Evolutionary conservation across 78 protist species (phyloP), one percentile per base, ranked within the genome.

Genomic region (Corallochytrium limacisporum): DNA sequence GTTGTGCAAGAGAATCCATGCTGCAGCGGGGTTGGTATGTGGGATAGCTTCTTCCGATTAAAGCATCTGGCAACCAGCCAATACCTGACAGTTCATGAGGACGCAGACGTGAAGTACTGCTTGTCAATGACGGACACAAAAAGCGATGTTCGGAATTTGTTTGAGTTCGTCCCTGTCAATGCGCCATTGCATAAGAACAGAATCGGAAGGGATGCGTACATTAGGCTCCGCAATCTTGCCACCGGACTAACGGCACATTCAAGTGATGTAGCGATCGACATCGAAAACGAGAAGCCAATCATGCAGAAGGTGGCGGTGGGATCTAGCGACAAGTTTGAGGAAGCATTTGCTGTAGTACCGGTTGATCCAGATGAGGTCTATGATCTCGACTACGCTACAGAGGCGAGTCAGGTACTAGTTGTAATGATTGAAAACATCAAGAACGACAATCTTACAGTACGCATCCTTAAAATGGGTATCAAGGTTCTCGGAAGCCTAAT

Each of bases 61-160:
- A 42, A 49, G 40, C 78, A 73, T n/a, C 46, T 73, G 24, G 6
- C 69, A 47, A 50, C 78, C 6, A 70, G 68, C 8, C 29, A 61
- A 42, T 73, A 73, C 37, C 35, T 73, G 54, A 28, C 35, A 4
- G 75, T 53, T n/a, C n/a, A n/a, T n/a, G n/a, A n/a, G n/a, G n/a
- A n/a, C n/a, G n/a, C n/a, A n/a, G n/a, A n/a, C n/a, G n/a, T n/a
- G n/a, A n/a, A n/a, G n/a, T n/a, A n/a, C n/a, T n/a, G n/a, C n/a
- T n/a, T n/a, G n/a, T n/a, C n/a, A n/a, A n/a, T n/a, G n/a, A n/a
- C n/a, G n/a, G n/a, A n/a, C n/a, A n/a, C n/a, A n/a, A n/a, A n/a
- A n/a, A n/a, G n/a, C n/a, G n/a, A n/a, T n/a, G n/a, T n/a, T n/a
- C n/a, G n/a, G n/a, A n/a, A n/a, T n/a, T n/a, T n/a, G n/a, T n/a